Evolutionary conservation across 2,329 filamentous ascomycete genomes (phyloP), one percentile per base, ranked within the genome.

Genomic region (Claviceps cyperi): DNA sequence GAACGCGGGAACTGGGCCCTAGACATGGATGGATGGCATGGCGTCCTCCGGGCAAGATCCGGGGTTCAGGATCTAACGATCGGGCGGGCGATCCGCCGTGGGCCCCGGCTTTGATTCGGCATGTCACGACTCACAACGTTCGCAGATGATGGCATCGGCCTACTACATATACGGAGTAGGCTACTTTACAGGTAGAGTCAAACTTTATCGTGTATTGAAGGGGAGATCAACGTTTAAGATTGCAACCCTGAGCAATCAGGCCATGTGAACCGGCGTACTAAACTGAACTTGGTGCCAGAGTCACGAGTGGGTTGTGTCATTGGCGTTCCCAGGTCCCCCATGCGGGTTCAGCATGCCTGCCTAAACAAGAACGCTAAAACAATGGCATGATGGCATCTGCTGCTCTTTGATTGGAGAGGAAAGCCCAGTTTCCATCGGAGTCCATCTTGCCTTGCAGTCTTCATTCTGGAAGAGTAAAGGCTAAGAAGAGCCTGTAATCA

Each of bases 261-360:
- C 6, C 47, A 37, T 44, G 8, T 38, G 17, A 28, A 37, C 2
- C 35, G 17, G 35, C 39, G 32, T 32, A 45, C 41, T 43, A 32
- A 24, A 48, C 5, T 41, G 40, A 28, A 37, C 28, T 40, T 21
- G 15, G 28, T 24, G 46, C 46, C 41, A 45, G 38, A 21, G n/a
- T n/a, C n/a, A n/a, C n/a, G n/a, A n/a, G 50, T 51, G 50, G 46
- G 46, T 49, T 51, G 46, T 51, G 46, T 43, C 46, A 51, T 46
- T 41, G 50, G 50, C 50, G 19, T 32, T 32, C 28, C 28, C 28
- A 32, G 28, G 46, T 44, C 40, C 50, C 50, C n/a, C n/a, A n/a
- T n/a, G n/a, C 21, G 9, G 44, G 28, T 32, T 44, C 24, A 32
- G 13, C 44, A 43, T 40, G 41, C 49, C 32, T 19, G 9, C 14